phyloP scores from a whole-genome alignment of 257 asterid genomes.

The Cordia subcordata region DNA sequence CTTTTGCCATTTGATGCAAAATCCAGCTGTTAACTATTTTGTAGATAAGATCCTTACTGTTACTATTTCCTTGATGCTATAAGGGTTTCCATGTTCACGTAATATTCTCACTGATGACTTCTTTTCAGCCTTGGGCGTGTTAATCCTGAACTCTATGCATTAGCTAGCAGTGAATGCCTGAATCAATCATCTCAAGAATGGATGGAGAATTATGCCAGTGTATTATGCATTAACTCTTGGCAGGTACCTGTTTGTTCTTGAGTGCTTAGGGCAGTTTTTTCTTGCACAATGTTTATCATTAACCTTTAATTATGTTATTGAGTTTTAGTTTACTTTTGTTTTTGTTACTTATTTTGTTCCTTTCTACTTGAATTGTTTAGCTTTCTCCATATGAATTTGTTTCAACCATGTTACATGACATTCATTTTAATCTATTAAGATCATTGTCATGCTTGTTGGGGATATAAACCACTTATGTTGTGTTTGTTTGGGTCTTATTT shows the following conservation, averaged over 20 bases:
- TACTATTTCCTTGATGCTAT: conserved; percentile 7
- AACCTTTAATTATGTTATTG: background rate
- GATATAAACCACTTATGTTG: too few species aligned
- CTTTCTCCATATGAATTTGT: too few species aligned
- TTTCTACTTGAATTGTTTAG: too few species aligned
- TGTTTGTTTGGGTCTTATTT: too few species aligned
- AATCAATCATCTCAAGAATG: conserved; percentile 41
- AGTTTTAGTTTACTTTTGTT: background rate
- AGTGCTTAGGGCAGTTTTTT: background rate
- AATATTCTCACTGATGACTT: conserved; percentile 13
- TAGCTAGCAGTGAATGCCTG: conserved; percentile 44
- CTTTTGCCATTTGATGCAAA: too few species aligned
- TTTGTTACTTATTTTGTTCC: too few species aligned
- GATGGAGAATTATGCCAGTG: conserved; percentile 70
- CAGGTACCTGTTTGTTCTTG: conserved; percentile 43
- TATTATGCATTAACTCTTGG: conserved; percentile 94
- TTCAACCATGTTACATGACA: too few species aligned
- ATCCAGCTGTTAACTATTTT: too few species aligned
- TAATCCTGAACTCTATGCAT: conserved; percentile 69
- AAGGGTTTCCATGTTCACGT: conserved; percentile 3
- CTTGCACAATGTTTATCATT: background rate
- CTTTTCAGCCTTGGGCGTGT: conserved; percentile 85
- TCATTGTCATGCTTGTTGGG: too few species aligned
- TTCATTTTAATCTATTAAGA: too few species aligned
- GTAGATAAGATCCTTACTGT: too few species aligned